Evolutionary conservation across 108 stramenopile species (phyloP), one percentile per base, ranked within the genome.

Genomic region (Nitzschia palea): DNA sequence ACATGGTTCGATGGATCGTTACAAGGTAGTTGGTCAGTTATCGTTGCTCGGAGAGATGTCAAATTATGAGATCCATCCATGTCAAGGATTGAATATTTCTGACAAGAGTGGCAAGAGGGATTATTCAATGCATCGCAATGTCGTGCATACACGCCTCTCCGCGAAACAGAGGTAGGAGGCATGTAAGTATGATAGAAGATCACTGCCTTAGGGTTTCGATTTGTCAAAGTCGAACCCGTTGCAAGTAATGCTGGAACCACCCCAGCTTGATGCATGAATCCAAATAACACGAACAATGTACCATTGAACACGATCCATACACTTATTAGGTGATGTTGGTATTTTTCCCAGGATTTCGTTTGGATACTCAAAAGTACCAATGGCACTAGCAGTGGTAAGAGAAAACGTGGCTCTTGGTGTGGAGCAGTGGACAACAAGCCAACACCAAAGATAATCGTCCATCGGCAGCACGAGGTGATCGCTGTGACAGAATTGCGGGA

Each of bases 321-420:
- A 34, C 34, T 37, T 5, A 36, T 6, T 40, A 40, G 27, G 17
- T 31, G 26, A 2, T 18, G 17, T 28, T 44, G 23, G 23, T 34
- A 37, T 1, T 10, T 44, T 33, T 26, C 28, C 15, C 50, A 57
- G 34, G 57, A 32, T 15, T 52, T 53, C 0, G 64, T 34, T 62
- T 67, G 60, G 29, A 80, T 84, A 53, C 32, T 59, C 8, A 91
- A 56, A 5, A 83, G 57, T 5, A 76, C 71, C 56, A 91, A 36
- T 29, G 87, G 87, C 20, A 87, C 69, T 8, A 87, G 6, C 35
- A 80, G 57, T 10, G 90, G 90, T 9, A 88, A 55, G 31, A 91
- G 59, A 51, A 91, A 91, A 63, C 90, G 79, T 14, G 90, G 90
- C 72, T 91, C 90, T 75, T 91, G 90, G 56, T 91, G 90, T 5